Evolutionary conservation across 805 yeast species (phyloP).

Genomic region (Saitoella complicata): DNA sequence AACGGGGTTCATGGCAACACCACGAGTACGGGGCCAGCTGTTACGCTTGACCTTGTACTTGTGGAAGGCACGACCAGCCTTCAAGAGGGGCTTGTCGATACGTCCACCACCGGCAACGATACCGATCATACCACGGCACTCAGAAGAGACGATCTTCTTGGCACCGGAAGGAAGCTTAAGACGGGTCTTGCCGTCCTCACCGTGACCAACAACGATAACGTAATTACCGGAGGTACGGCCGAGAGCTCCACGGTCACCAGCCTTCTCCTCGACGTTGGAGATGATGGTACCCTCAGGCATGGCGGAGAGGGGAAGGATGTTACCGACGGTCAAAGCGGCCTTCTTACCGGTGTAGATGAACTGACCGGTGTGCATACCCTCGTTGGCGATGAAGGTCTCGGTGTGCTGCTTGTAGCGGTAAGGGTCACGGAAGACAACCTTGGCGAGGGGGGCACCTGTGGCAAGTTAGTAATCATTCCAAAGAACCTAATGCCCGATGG

Average conservation of each 20-base stretch:
- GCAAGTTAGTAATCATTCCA: no score
- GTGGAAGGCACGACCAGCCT: constrained; percentile 99
- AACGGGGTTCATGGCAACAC: constrained; percentile 99
- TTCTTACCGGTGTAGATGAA: constrained; percentile 97
- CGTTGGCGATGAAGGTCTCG: constrained; percentile 98
- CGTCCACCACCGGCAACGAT: constrained; percentile 99
- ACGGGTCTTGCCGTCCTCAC: constrained; percentile 98
- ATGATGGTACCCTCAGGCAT: constrained; percentile 99
- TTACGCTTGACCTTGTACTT: constrained; percentile 98
- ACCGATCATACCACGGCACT: constrained; percentile 99
- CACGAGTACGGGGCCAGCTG: constrained; percentile 99
- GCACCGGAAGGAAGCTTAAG: constrained; percentile 98
- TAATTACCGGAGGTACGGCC: constrained; percentile 99
- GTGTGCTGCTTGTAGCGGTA: constrained; percentile 95
- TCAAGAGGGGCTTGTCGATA: constrained; percentile 97
- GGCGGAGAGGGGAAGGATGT: constrained; percentile 89
- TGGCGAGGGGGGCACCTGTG: constrained; percentile 89
- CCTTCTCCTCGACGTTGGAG: constrained; percentile 95
- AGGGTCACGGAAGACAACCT: constrained; percentile 98
- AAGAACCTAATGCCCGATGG: no score
- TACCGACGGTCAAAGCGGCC: constrained; percentile 87
- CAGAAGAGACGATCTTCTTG: constrained; percentile 87
- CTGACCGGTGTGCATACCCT: constrained; percentile 99
- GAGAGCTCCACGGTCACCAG: constrained; percentile 99
- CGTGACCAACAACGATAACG: constrained; percentile 98